Evolutionary conservation across 2,329 filamentous ascomycete species (phyloP).

Genomic region (Xylaria sp.): DNA sequence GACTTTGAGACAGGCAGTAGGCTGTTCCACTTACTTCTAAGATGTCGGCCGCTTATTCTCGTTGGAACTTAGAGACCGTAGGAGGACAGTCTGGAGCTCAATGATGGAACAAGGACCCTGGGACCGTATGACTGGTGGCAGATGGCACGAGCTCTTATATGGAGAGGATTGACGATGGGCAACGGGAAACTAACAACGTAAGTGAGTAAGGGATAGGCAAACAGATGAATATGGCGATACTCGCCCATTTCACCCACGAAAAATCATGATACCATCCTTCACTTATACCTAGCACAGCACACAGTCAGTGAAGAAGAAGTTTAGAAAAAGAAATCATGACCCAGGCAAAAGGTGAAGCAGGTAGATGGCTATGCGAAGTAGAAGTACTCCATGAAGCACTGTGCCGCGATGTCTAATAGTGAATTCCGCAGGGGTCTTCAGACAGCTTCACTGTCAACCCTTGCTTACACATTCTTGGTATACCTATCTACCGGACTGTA

Average conservation of each 20-base stretch:
- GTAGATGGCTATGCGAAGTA: constrained; percentile 15
- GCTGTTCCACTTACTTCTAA: constrained; percentile 24
- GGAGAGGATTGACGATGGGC: constrained; percentile 2
- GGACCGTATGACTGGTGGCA: neutral
- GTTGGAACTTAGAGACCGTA: constrained; percentile 3
- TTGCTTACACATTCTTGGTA: constrained; percentile 4
- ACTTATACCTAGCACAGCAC: constrained; percentile 16
- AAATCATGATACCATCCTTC: constrained; percentile 9
- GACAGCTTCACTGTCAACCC: constrained; percentile 10
- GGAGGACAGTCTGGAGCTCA: constrained; percentile 5
- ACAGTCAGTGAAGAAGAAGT: constrained; percentile 12
- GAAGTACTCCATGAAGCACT: neutral
- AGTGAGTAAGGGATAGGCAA: neutral
- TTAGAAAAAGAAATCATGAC: constrained; percentile 15
- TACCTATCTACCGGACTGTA: neutral
- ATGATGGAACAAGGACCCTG: constrained; percentile 6
- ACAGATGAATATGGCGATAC: constrained; percentile 6
- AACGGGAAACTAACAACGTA: constrained; percentile 10
- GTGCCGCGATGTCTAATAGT: constrained; percentile 10
- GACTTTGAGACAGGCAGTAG: constrained; percentile 36
- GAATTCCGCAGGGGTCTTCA: constrained; percentile 17
- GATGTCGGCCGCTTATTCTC: constrained; percentile 14
- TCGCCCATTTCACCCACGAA: constrained; percentile 21
- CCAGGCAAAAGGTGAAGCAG: neutral
- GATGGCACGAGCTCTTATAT: constrained; percentile 6